phyloP scores from a whole-genome alignment of 177 flowering plant genomes.

The Vitis hybrid region DNA sequence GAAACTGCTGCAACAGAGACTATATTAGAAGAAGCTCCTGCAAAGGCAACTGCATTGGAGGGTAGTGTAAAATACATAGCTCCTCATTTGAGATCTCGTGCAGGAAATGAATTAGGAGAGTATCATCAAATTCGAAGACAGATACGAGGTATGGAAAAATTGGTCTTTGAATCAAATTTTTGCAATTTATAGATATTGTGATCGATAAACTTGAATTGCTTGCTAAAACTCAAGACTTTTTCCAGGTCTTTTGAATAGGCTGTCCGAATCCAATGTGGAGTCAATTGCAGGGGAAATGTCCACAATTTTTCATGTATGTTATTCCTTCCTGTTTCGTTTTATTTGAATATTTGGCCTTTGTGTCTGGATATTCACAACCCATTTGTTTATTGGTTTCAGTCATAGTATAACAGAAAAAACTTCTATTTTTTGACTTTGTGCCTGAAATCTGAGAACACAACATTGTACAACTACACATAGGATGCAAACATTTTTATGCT shows the following conservation, averaged over 20 bases:
- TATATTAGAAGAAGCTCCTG: slow-evolving; percentile 20
- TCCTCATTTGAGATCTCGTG: slow-evolving; percentile 69
- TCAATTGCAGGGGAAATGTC: slow-evolving; percentile 70
- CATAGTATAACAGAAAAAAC: no score
- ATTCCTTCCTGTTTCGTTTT: background rate
- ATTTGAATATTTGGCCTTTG: no score
- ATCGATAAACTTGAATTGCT: background rate
- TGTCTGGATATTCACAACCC: no score
- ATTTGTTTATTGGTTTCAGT: no score
- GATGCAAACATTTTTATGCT: no score
- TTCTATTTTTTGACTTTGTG: no score
- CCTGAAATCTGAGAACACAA: no score
- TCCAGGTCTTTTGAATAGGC: slow-evolving; percentile 80
- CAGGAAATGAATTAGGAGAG: slow-evolving; percentile 56
- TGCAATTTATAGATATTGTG: background rate
- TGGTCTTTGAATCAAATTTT: background rate
- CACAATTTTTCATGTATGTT: slow-evolving; percentile 46
- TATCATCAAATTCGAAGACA: slow-evolving; percentile 59
- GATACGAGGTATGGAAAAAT: slow-evolving; percentile 51
- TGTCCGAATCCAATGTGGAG: slow-evolving; percentile 88
- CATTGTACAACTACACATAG: no score
- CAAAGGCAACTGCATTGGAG: slow-evolving; percentile 11
- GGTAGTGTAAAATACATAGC: slow-evolving; percentile 52
- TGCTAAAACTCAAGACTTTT: slow-evolving; percentile 3
- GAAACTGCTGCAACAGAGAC: slow-evolving; percentile 12